These are phyloP conservation scores for Liriodendron chinense DNA, from an alignment of 164 flowering plant genomes.

Conservation along the genomic window DNA sequence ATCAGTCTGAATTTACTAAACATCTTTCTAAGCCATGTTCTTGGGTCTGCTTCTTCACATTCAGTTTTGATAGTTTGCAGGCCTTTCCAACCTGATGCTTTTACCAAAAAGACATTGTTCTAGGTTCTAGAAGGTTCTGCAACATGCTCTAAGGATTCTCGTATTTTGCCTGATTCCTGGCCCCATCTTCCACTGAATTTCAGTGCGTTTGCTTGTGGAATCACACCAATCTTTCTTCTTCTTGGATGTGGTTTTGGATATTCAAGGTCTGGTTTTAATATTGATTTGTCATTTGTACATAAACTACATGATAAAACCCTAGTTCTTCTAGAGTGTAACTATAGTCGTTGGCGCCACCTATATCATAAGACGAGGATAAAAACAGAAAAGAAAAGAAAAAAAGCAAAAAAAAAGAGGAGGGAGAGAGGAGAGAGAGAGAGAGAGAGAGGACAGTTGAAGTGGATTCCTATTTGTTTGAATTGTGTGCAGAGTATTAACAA, in stretches of 20 bases:
- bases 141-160: neutral
- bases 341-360: conserved; percentile 47
- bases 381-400: neutral
- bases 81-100: conserved; percentile 39
- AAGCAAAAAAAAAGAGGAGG: conserved; percentile 11
- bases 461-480: conserved; percentile 34
- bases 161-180: neutral
- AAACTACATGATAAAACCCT: conserved; percentile 24
- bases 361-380: conserved; percentile 6
- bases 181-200: conserved; percentile 12
- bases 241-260: conserved; percentile 34
- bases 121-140: conserved; percentile 5
- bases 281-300: conserved; percentile 51
- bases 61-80: conserved; percentile 16
- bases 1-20: neutral
- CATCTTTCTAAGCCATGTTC: neutral
- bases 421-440: conserved; percentile 8
- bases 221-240: conserved; percentile 20
- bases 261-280: conserved; percentile 32
- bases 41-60: conserved; percentile 3
- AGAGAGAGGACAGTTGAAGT: conserved; percentile 32
- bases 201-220: conserved; percentile 28
- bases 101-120: conserved; percentile 34
- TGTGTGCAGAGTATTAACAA: conserved; percentile 45
- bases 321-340: conserved; percentile 45